Evolutionary conservation across 139 green algal species (phyloP), one percentile per base, ranked within the genome.

Genomic region (Tetradesmus lagerheimii): DNA sequence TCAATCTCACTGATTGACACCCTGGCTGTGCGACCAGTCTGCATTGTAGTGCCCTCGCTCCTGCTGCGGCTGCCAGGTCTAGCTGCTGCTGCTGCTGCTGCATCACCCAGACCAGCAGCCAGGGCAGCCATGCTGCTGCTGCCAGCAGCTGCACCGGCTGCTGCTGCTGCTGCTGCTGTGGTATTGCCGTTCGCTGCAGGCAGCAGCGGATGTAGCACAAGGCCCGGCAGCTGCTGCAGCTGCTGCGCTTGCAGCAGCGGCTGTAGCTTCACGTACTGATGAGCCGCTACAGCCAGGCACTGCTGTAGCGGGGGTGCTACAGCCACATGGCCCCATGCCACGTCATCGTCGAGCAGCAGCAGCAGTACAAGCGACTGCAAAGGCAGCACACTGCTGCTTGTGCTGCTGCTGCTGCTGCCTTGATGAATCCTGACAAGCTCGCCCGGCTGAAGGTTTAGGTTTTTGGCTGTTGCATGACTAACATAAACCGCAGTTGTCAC

Each of bases 251-350:
- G 74, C 53, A 41, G 66, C 74, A 74, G 38, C 53, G 47, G 89
- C 47, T 89, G 34, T 39, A 93, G 15, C 53, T 67, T 53, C 45
- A 95, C 86, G 35, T 88, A 87, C 78, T 78, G 81, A 85, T 92
- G 89, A 64, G 75, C 57, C 66, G 78, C 64, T 67, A 94, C 50
- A 27, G 88, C 86, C 79, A 94, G 76, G 50, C 74, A 75, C 38
- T 85, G 80, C 81, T 91, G 92, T 90, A 95, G 80, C 38, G 93
- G 91, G 25, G 93, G 91, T 29, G 92, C 80, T 37, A 95, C 45
- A 91, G 85, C 91, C n/a, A 93, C 89, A 76, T 95, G 93, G 0
- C 93, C 92, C 37, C 66, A 79, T 37, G 91, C 77, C 74, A 94
- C 92, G 2, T 39, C 76, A 2, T 86, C 87, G 38, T 95, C 93